A percentile compares a stretch with the other conserved stretches of the same genome.
These are phyloP conservation scores for Actinomortierella wolfii DNA, from an alignment of 371 early-diverging fungal species.

Conservation along the genomic window DNA sequence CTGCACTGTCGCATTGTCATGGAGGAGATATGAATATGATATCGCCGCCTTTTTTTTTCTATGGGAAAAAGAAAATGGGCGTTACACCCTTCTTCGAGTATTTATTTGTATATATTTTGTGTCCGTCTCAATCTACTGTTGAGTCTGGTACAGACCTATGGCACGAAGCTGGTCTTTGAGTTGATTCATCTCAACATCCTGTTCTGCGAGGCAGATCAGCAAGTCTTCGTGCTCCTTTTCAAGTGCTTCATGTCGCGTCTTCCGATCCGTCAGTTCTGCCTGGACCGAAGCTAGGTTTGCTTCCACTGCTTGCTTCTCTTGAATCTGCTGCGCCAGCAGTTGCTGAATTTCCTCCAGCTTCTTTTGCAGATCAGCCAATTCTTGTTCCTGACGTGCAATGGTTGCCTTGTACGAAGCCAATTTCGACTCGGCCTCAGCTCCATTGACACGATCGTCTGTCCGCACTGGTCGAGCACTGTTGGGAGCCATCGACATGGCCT, in stretches of 20 bases:
- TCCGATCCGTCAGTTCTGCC: constrained; percentile 42
- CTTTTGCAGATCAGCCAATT: constrained; percentile 40
- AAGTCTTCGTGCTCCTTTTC: constrained; percentile 93
- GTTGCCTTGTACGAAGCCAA: constrained; percentile 37
- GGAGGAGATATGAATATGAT: no score
- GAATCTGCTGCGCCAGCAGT: constrained; percentile 17
- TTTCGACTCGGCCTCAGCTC: constrained; percentile 40
- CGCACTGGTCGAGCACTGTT: constrained; percentile 10
- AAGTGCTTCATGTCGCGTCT: constrained; percentile 50
- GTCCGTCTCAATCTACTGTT: no score
- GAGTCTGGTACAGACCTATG: constrained; percentile 7
- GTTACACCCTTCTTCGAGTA: no score
- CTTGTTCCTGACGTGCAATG: constrained; percentile 31
- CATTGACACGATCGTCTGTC: constrained; percentile 2
- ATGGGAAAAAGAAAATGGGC: no score
- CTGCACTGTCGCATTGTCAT: no score
- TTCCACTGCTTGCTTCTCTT: constrained; percentile 21
- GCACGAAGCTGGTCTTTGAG: constrained; percentile 22
- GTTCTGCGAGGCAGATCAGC: constrained; percentile 77
- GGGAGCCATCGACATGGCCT: constrained; percentile 30
- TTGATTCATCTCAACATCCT: constrained; percentile 44
- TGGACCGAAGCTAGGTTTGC: constrained; percentile 45
- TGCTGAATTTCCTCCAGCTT: constrained; percentile 20
- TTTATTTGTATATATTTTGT: no score
- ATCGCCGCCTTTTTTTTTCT: no score